Evolutionary conservation across 768 basidiomycete genomes (phyloP).

Genomic region (Termitomyces sp.): DNA sequence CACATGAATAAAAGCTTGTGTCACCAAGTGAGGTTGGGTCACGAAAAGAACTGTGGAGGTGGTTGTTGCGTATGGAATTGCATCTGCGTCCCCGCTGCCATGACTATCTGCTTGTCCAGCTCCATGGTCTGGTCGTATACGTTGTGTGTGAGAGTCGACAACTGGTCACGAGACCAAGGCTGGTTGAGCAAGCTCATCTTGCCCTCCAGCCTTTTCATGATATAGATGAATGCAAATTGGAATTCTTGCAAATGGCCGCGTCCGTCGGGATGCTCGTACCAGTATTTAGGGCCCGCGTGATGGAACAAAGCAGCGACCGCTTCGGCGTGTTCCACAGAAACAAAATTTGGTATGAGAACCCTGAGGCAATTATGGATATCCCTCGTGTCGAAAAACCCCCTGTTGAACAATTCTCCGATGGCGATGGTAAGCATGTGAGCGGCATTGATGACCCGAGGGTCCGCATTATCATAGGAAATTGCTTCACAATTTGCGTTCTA

Average conservation of each 20-base stretch:
- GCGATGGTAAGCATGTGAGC: constrained; percentile 12
- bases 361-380: constrained; percentile 15
- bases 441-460: constrained; percentile 1
- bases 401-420: constrained; percentile 14
- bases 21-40: not conserved
- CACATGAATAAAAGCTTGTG: constrained; percentile 6
- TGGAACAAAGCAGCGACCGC: constrained; percentile 13
- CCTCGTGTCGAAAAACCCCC: constrained; percentile 10
- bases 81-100: not conserved
- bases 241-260: constrained; percentile 10
- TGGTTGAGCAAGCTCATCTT: constrained; percentile 13
- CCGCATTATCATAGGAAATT: constrained; percentile 12
- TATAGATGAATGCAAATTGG: not conserved
- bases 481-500: constrained; percentile 15
- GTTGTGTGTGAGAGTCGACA: constrained; percentile 1
- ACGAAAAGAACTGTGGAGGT: not conserved
- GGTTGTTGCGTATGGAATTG: not conserved
- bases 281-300: constrained; percentile 14
- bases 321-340: constrained; percentile 19
- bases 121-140: constrained; percentile 7
- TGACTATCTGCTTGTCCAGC: constrained; percentile 5
- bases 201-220: constrained; percentile 13
- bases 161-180: constrained; percentile 3
- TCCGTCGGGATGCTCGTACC: constrained; percentile 16
- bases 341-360: constrained; percentile 14